phyloP scores from a whole-genome alignment of 306 rosid genomes.

The Malus sylvestris region DNA sequence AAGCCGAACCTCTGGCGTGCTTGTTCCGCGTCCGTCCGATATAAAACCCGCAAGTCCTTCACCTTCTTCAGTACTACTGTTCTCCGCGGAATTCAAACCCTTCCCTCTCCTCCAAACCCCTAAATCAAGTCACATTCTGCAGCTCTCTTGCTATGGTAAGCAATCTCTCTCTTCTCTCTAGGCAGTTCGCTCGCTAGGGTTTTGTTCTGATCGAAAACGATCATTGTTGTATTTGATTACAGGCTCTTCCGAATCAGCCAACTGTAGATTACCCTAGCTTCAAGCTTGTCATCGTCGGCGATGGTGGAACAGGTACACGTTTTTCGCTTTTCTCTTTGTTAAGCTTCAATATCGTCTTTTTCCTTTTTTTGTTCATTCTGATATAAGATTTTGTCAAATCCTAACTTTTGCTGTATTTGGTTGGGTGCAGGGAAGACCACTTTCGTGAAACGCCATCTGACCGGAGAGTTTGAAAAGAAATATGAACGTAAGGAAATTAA shows the following conservation, averaged over 20 bases:
- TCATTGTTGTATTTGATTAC: background rate
- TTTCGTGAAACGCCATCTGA: conserved; percentile 68
- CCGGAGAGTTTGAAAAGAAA: conserved; percentile 75
- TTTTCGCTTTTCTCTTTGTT: background rate
- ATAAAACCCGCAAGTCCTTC: background rate
- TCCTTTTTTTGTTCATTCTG: background rate
- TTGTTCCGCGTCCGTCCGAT: background rate
- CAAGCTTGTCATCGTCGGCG: conserved; percentile 81
- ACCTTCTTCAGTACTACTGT: background rate
- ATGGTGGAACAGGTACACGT: conserved; percentile 67
- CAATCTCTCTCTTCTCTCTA: background rate
- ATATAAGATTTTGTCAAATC: background rate
- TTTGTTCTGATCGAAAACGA: background rate
- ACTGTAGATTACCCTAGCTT: conserved; percentile 69
- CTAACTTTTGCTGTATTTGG: background rate
- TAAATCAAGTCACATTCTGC: background rate
- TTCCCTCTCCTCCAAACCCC: background rate
- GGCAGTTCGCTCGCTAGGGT: background rate
- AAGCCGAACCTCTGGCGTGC: conserved; percentile 2
- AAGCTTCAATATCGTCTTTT: background rate
- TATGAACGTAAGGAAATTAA: conserved; percentile 50
- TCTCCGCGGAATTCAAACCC: background rate
- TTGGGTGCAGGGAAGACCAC: conserved; percentile 61
- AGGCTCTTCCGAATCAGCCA: conserved; percentile 73
- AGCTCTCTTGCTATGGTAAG: background rate